These are phyloP conservation scores for Macrophomina phaseolina DNA, from an alignment of 2,329 filamentous ascomycete species.

Conservation along the genomic window DNA sequence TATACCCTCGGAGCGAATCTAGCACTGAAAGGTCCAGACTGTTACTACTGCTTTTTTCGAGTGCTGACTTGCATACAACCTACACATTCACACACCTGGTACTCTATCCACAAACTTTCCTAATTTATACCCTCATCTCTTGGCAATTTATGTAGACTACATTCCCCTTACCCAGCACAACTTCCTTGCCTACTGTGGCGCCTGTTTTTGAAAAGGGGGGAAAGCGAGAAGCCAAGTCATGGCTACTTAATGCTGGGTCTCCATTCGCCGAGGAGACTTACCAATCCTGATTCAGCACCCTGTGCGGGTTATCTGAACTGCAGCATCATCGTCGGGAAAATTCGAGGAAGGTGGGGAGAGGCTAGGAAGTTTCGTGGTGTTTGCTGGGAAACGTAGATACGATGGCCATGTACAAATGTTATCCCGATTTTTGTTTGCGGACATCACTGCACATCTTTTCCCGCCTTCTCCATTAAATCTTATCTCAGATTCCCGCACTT, in stretches of 20 bases:
- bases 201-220: not conserved
- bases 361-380: constrained; percentile 9
- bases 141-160: constrained; percentile 17
- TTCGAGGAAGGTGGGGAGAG: constrained; percentile 8
- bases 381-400: constrained; percentile 25
- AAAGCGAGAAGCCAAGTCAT: constrained; percentile 1
- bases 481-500: not conserved
- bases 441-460: constrained; percentile 15
- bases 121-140: constrained; percentile 22
- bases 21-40: constrained; percentile 27
- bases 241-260: constrained; percentile 16
- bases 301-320: not conserved
- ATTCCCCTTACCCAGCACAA: constrained; percentile 13
- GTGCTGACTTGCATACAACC: constrained; percentile 16
- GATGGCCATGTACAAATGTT: constrained; percentile 27
- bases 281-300: not conserved
- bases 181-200: not conserved
- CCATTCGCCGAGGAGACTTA: not conserved
- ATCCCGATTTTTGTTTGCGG: constrained; percentile 21
- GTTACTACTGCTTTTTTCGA: constrained; percentile 24
- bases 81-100: constrained; percentile 5
- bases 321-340: not conserved
- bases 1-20: constrained; percentile 28
- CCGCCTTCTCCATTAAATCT: not conserved
- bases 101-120: constrained; percentile 21